Base-by-base conservation (phyloP, 2,329 filamentous ascomycete species). In the Claviceps monticola region DNA sequence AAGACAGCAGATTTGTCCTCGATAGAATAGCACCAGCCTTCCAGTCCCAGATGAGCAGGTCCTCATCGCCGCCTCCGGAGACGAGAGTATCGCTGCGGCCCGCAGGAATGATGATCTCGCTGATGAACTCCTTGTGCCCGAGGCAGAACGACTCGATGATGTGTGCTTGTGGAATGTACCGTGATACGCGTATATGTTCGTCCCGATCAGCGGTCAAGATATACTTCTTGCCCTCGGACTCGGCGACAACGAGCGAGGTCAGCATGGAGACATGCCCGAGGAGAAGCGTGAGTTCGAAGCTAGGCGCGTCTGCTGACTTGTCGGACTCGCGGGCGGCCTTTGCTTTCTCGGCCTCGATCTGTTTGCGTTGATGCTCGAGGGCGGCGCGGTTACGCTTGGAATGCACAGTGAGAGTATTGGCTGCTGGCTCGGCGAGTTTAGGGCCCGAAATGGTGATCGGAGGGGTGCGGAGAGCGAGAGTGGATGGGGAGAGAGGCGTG, bases 261-360 rank as follows among this genome's bases (percentile, higher is more conserved):
- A 98, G 79, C 80, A 97, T 86, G 1, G 91, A 96, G 14, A 98
- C 93, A 68, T 98, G 93, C 13, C 93, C 93, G 0, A 98, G 79
- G 7, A 96, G 73, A 1, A 95, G 73, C 39, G 83, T 79, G 59
- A 88, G 80, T 59, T 88, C 83, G 63, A 95, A 95, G 26, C 72
- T 60, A 13, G 73, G 67, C 39, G 17, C 11, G 17, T 63, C 65
- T 29, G 70, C 68, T n/a, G 51, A 5, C 37, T 48, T 57, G 3
- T 59, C 55, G 3, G 62, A 55, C 9, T 61, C 62, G 17, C 29
- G 29, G 29, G 54, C 16, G 47, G 37, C 54, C 36, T 63, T 60
- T 19, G 58, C 49, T 26, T 57, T 59, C 6, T 59, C 56, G 38
- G 66, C 61, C 48, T 69, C 67, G 49, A 70, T 65, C 48, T 73